Evolutionary conservation across 2,329 filamentous ascomycete species (phyloP).

Genomic region (Aspergillus sp.): DNA sequence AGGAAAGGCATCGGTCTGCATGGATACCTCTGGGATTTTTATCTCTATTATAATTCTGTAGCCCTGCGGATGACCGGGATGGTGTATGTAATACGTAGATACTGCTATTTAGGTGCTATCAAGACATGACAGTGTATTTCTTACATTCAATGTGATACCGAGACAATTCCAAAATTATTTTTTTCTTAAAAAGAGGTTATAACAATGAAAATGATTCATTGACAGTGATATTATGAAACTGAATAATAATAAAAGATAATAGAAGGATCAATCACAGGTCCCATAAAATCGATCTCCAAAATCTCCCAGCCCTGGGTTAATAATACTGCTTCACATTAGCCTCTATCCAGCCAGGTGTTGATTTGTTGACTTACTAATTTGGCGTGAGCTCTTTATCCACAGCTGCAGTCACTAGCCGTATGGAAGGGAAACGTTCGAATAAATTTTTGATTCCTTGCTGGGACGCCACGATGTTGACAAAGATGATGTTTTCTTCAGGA

Average conservation of each 20-base stretch:
- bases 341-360: background rate
- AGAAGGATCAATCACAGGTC: background rate
- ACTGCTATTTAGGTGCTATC: too few species aligned
- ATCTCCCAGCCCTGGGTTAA: slow-evolving; percentile 30
- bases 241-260: background rate
- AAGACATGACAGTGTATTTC: too few species aligned
- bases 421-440: slow-evolving; percentile 3
- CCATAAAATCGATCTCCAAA: slow-evolving; percentile 29
- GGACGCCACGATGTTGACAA: slow-evolving; percentile 7
- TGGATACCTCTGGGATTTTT: too few species aligned
- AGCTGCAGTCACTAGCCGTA: slow-evolving; percentile 7
- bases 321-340: slow-evolving; percentile 20
- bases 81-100: too few species aligned
- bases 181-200: too few species aligned
- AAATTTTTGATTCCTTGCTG: slow-evolving; percentile 3
- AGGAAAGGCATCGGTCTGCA: too few species aligned
- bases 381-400: slow-evolving; percentile 7
- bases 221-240: background rate
- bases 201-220: too few species aligned
- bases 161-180: too few species aligned
- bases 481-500: slow-evolving; percentile 9
- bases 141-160: too few species aligned
- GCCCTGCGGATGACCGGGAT: too few species aligned
- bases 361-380: slow-evolving; percentile 1
- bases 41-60: too few species aligned